Base-by-base conservation (phyloP, 2,329 filamentous ascomycete species). In the Sphaerulina musiva region DNA sequence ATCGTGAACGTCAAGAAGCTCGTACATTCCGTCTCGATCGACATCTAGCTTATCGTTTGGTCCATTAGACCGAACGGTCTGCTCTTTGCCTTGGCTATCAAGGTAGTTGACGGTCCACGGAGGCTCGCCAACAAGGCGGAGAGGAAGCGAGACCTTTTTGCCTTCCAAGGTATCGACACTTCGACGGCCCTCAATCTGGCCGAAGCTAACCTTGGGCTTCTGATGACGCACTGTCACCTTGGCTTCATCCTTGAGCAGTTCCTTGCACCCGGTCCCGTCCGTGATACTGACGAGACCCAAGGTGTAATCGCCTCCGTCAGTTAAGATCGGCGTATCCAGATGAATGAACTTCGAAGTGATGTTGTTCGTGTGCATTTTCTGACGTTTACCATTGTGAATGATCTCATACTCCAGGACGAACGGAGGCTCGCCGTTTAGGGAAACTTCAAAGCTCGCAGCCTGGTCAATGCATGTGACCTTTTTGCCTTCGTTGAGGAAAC, bases 381-480 rank as follows among this genome's bases (percentile, higher is more conserved):
- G 84, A 50, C 91, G 83, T 72, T 87, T 95, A 52, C 91, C 91
- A 52, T 90, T 87, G 71, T 97, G 88, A 6, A 96, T 81, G 40
- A 96, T 76, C 70, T 97, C 93, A 74, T 95, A 98, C 67, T 97
- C 90, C 39, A 98, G 74, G 20, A 79, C 86, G 77, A 92, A 97
- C 0, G 95, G 93, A 14, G 84, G 79, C 64, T 97, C 90, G 41
- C 95, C 93, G 44, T 83, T 77, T 41, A 97, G 80, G 48, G 78
- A 72, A 39, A 96, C 82, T 53, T 89, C 82, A 29, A 93, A 82
- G 32, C 84, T 80, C 6, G 91, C 82, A 17, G 84, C 78, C 53
- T 95, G 85, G 56, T 93, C 89, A 52, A 97, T 85, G 67, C 93
- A 98, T 46, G 87, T 83, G 63, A 81, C 84, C 56, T 83, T 77